Conservation (phyloP, 352 stramenopile species). For the Pelagophyceae sp. region DNA sequence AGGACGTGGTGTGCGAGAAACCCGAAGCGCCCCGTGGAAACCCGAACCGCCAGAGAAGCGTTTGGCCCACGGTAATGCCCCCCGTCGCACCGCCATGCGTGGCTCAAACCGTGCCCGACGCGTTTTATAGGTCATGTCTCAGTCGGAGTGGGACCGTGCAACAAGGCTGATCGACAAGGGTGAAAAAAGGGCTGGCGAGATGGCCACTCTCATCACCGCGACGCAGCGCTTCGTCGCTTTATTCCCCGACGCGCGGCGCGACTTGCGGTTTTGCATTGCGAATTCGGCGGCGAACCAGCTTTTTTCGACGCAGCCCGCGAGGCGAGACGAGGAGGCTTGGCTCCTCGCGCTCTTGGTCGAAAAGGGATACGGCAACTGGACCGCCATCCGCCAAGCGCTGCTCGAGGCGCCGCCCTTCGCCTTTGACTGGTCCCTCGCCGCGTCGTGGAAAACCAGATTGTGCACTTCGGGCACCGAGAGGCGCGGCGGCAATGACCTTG, state of each 20-base stretch:
- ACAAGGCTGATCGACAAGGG: constrained; percentile 23
- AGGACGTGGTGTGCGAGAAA: too few relatives aligned
- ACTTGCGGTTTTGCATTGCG: neutral
- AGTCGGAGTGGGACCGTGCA: neutral
- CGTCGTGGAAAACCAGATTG: too few relatives aligned
- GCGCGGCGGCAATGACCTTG: too few relatives aligned
- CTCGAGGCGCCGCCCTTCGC: neutral
- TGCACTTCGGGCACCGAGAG: too few relatives aligned
- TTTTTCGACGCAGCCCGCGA: neutral
- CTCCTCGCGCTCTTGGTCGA: constrained; percentile 34
- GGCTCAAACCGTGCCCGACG: too few relatives aligned
- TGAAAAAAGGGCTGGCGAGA: constrained; percentile 42
- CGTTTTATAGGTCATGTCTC: too few relatives aligned
- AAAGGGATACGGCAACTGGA: constrained; percentile 40
- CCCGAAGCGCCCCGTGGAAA: too few relatives aligned
- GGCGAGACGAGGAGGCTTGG: constrained; percentile 13
- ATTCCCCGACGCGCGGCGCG: neutral
- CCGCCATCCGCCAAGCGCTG: constrained; percentile 5
- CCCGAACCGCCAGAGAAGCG: too few relatives aligned
- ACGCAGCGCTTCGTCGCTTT: neutral
- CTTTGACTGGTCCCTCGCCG: constrained; percentile 6
- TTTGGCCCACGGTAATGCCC: too few relatives aligned
- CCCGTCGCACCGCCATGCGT: neutral
- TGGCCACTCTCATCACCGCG: constrained; percentile 28
- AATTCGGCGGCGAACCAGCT: neutral